Conservation (phyloP, 1,284 basidiomycete genomes). For the Sparassis latifolia region DNA sequence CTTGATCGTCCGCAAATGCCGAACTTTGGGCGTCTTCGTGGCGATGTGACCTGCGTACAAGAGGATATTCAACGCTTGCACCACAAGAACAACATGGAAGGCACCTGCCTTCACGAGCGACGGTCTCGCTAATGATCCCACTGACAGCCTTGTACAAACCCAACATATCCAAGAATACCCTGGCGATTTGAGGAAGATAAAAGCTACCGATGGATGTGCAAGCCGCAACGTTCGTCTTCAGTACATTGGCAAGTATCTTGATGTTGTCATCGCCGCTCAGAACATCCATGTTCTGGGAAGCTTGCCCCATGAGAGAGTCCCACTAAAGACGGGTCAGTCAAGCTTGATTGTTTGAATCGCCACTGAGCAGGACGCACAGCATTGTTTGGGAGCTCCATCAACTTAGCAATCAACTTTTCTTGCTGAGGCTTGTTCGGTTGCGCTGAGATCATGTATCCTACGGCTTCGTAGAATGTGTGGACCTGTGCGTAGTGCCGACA, state of each 20-base stretch:
- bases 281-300: constrained; percentile 90
- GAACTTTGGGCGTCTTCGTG: constrained; percentile 96
- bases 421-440: constrained; percentile 98
- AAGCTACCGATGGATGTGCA: constrained; percentile 97
- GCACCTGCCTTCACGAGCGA: constrained; percentile 74
- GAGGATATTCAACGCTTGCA: neutral
- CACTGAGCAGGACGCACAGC: constrained; percentile 52
- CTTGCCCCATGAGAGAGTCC: constrained; percentile 97
- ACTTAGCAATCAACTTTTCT: constrained; percentile 89
- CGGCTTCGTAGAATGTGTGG: constrained; percentile 96
- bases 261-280: constrained; percentile 90
- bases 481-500: constrained; percentile 41
- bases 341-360: neutral
- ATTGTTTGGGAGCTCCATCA: constrained; percentile 98
- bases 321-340: constrained; percentile 48
- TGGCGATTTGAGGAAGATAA: constrained; percentile 94
- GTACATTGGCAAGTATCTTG: constrained; percentile 94
- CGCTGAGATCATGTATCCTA: constrained; percentile 99
- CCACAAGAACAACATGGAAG: neutral
- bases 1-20: constrained; percentile 94
- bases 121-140: constrained; percentile 93
- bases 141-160: constrained; percentile 97
- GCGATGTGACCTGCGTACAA: constrained; percentile 70
- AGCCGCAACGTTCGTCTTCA: constrained; percentile 98
- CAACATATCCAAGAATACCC: constrained; percentile 98